phyloP scores from a whole-genome alignment of 23 red algal genomes.

The Gracilaria domingensis region DNA sequence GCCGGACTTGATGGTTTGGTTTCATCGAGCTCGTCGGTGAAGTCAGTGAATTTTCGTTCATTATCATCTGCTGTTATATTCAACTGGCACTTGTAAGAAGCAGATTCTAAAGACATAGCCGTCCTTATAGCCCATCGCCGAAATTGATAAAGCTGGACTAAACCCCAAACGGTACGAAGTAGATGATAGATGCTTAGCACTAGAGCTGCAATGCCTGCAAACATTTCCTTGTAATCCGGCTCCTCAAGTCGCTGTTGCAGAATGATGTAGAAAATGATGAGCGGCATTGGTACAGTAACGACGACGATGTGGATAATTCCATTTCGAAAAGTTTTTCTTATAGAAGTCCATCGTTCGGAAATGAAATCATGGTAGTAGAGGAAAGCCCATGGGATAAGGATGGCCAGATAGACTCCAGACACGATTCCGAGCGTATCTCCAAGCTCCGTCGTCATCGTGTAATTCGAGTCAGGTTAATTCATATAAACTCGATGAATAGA shows the following conservation, averaged over 20 bases:
- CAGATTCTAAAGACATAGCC: slow-evolving; percentile 40
- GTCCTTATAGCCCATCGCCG: slow-evolving; percentile 31
- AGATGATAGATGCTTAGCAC: slow-evolving; percentile 50
- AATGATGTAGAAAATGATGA: slow-evolving; percentile 45
- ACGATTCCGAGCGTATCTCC: slow-evolving; percentile 34
- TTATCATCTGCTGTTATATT: neutral
- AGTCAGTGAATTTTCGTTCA: neutral
- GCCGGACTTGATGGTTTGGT: neutral
- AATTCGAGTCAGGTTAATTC: neutral
- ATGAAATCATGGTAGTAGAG: slow-evolving; percentile 68
- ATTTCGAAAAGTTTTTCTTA: neutral
- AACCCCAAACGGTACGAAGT: slow-evolving; percentile 46
- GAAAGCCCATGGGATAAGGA: slow-evolving; percentile 65
- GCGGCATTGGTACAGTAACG: slow-evolving; percentile 44
- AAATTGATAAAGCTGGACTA: slow-evolving; percentile 30
- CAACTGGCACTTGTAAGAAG: slow-evolving; percentile 22
- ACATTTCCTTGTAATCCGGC: slow-evolving; percentile 77
- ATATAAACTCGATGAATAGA: too few relatives aligned
- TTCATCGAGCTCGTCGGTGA: neutral
- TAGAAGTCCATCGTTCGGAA: slow-evolving; percentile 35
- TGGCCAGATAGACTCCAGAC: slow-evolving; percentile 33
- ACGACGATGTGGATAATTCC: slow-evolving; percentile 39
- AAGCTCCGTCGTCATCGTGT: neutral
- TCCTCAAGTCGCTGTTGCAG: slow-evolving; percentile 44
- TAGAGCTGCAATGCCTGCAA: slow-evolving; percentile 38